Evolutionary conservation across 2,329 filamentous ascomycete species (phyloP), one percentile per base, ranked within the genome.

Genomic region (Chrysoporthe puriensis): DNA sequence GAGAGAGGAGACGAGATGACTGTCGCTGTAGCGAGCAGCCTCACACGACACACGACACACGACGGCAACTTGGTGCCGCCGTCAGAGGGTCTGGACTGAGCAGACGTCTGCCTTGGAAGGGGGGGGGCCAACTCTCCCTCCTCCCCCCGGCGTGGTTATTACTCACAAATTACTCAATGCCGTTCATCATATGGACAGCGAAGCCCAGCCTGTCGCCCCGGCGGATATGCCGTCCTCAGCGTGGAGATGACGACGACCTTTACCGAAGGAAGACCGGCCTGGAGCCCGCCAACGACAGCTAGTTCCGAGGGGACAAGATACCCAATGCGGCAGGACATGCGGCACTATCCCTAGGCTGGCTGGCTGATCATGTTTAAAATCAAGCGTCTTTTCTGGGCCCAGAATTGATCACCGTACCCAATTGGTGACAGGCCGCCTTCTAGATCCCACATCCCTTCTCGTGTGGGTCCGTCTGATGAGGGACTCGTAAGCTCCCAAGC

Each of bases 321-420:
- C 60, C 44, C 60, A 4, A 52, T 48, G 32, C 44, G 60, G 60
- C 26, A 62, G 36, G 43, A 36, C 44, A 36, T 62, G 32, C 32
- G 60, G 42, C 26, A 26, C 14, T 36, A 16, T 43, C 46, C 44
- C 32, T 48, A 40, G 36, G 7, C 59, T n/a, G 26, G 8, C 14
- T 48, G 44, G 59, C 43, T 11, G 21, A 50, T 34, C 32, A 48
- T 43, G 50, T 60, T 64, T 64, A 67, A 58, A 56, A 60, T 67
- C 64, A 67, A 64, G 65, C 65, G 60, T 67, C 66, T 67, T 64
- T 67, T 61, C 36, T 58, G 43, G 54, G 40, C 18, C 21, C 36
- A 54, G 34, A 44, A 59, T 18, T 54, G 66, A 67, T 67, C 66
- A 58, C 60, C 66, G 54, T 63, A 26, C 26, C 43, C n/a, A 43